Conservation (phyloP, 2,329 filamentous ascomycete species). For the Penicillium sclerotigenum region DNA sequence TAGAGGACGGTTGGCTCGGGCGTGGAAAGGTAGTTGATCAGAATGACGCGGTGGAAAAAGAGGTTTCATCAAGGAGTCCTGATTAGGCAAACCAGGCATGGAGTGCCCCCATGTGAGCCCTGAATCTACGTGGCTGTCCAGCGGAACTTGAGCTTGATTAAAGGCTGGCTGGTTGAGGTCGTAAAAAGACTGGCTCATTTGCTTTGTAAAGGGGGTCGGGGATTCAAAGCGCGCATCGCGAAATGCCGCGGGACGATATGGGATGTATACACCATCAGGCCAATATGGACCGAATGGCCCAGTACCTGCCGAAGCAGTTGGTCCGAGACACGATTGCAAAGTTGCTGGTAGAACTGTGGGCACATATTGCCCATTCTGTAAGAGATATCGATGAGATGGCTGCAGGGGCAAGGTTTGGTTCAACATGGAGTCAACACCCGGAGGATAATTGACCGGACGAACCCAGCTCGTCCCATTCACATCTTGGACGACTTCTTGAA, state of each 20-base stretch:
- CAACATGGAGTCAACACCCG: conserved; percentile 60
- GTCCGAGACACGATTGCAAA: conserved; percentile 56
- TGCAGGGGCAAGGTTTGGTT: conserved; percentile 53
- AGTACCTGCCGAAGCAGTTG: conserved; percentile 56
- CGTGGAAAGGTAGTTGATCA: conserved; percentile 32
- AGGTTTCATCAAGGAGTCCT: conserved; percentile 32
- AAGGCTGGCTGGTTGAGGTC: conserved; percentile 31
- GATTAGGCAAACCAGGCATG: conserved; percentile 26
- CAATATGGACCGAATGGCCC: conserved; percentile 61
- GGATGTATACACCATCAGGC: conserved; percentile 61
- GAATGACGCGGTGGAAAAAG: conserved; percentile 40
- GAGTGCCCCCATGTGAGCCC: conserved; percentile 34
- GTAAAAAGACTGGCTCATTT: conserved; percentile 25
- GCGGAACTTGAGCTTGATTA: conserved; percentile 26
- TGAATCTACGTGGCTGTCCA: conserved; percentile 26
- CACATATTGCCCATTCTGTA: conserved; percentile 50
- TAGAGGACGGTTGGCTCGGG: conserved; percentile 25
- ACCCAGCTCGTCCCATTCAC: conserved; percentile 42
- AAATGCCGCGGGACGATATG: conserved; percentile 58
- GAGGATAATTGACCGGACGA: conserved; percentile 44
- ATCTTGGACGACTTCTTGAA: conserved; percentile 33
- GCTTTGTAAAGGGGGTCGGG: conserved; percentile 24
- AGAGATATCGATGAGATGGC: conserved; percentile 38
- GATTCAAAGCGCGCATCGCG: conserved; percentile 50
- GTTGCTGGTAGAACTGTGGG: conserved; percentile 60